Evolutionary conservation across 1,284 basidiomycete genomes (phyloP).

Genomic region (Ceraceosorus guamensis): DNA sequence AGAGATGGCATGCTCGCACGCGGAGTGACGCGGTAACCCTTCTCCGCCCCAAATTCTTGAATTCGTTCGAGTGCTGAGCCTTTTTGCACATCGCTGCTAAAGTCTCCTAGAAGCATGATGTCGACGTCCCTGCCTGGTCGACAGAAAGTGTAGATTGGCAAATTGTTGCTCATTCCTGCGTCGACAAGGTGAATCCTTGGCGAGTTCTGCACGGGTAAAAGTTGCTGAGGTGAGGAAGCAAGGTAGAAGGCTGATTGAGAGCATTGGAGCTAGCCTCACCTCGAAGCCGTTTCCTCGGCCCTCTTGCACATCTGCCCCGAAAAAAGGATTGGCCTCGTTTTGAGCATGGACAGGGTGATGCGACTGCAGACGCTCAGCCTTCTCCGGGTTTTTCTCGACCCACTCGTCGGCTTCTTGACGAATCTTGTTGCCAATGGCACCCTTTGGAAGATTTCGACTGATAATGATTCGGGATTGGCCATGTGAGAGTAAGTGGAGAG

Average conservation of each 20-base stretch:
- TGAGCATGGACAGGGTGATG: slow-evolving; percentile 21
- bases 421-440: slow-evolving; percentile 3
- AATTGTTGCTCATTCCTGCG: slow-evolving; percentile 42
- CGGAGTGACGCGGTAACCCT: background rate
- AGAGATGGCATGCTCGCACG: background rate
- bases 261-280: too few species aligned
- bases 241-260: too few species aligned
- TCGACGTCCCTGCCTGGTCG: slow-evolving; percentile 29
- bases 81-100: slow-evolving; percentile 41
- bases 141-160: slow-evolving; percentile 38
- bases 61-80: slow-evolving; percentile 36
- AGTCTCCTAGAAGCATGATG: slow-evolving; percentile 41
- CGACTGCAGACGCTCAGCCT: slow-evolving; percentile 8
- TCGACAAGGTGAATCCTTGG: slow-evolving; percentile 29
- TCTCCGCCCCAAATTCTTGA: slow-evolving; percentile 37
- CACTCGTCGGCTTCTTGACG: slow-evolving; percentile 6
- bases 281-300: slow-evolving; percentile 20
- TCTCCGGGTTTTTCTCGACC: slow-evolving; percentile 10
- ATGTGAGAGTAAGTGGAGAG: too few species aligned
- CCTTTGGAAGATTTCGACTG: slow-evolving; percentile 28
- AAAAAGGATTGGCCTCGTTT: slow-evolving; percentile 17
- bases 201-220: background rate
- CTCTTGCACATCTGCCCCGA: slow-evolving; percentile 9
- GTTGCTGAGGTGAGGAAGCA: too few species aligned
- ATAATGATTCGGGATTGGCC: too few species aligned